A percentile compares a stretch with the other conserved stretches of the same genome.
These are phyloP conservation scores for Suillus plorans DNA, from an alignment of 768 basidiomycete species.

Conservation along the genomic window DNA sequence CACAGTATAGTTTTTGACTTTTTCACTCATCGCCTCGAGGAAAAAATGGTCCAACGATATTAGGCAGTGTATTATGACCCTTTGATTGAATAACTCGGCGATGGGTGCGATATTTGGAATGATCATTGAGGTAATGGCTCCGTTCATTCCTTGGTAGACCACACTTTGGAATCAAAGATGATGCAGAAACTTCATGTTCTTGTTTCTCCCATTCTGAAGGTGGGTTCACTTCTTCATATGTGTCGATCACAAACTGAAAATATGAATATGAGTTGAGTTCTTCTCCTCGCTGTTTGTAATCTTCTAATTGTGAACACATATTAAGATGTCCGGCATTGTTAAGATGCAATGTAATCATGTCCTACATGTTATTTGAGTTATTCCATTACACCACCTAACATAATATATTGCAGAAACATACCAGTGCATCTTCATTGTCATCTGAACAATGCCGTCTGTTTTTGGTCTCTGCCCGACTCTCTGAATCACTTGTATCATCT, in stretches of 20 bases:
- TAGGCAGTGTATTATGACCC: constrained; percentile 35
- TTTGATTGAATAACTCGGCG: constrained; percentile 19
- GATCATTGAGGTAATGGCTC: constrained; percentile 17
- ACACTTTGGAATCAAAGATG: background rate
- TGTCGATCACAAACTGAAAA: constrained; percentile 28
- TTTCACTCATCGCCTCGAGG: constrained; percentile 27
- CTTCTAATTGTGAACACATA: background rate
- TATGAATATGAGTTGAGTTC: background rate
- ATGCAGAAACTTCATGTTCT: background rate
- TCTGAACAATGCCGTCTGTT: too few relatives aligned
- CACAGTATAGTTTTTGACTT: constrained; percentile 29
- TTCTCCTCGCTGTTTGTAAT: background rate
- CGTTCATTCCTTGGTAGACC: constrained; percentile 20
- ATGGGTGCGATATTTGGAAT: constrained; percentile 6
- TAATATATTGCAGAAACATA: too few relatives aligned
- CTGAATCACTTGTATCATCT: too few relatives aligned
- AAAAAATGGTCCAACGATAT: constrained; percentile 37
- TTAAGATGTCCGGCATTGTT: background rate
- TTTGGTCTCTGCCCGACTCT: too few relatives aligned
- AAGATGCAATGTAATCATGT: background rate
- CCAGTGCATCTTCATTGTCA: too few relatives aligned
- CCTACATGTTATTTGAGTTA: background rate
- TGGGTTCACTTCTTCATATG: constrained; percentile 26
- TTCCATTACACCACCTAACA: too few relatives aligned
- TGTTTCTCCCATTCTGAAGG: too few relatives aligned